Conservation (phyloP, 768 basidiomycete genomes). For the Leccinellum luteum region DNA sequence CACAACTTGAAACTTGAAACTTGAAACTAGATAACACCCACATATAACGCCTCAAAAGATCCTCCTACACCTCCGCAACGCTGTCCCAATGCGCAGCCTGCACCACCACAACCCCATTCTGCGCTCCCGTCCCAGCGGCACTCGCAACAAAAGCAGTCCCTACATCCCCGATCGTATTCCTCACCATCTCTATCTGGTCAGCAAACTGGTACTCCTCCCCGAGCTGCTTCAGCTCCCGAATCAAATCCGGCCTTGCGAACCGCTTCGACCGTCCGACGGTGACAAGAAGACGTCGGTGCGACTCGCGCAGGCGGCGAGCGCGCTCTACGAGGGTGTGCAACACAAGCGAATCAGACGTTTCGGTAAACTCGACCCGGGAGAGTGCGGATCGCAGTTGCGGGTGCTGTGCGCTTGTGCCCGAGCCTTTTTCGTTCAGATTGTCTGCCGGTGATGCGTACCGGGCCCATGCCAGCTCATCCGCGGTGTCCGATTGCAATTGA, state of each 20-base stretch:
- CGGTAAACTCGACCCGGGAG: conserved; percentile 62
- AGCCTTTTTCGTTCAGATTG: conserved; percentile 6
- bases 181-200: conserved; percentile 37
- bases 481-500: conserved; percentile 72
- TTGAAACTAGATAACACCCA: neutral
- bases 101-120: conserved; percentile 62
- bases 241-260: conserved; percentile 58
- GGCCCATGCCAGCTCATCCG: conserved; percentile 78
- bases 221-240: conserved; percentile 54
- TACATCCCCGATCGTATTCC: conserved; percentile 84
- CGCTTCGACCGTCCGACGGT: conserved; percentile 77
- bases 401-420: neutral
- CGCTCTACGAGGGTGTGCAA: conserved; percentile 55
- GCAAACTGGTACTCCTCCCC: conserved; percentile 29
- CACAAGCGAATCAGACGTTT: conserved; percentile 47
- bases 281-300: conserved; percentile 48
- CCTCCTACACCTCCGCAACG: conserved; percentile 1
- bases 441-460: conserved; percentile 44
- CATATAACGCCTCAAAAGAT: neutral
- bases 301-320: conserved; percentile 27
- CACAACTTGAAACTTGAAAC: neutral
- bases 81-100: conserved; percentile 47
- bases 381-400: conserved; percentile 38
- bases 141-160: conserved; percentile 68
- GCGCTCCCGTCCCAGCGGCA: conserved; percentile 51